Evolutionary conservation across 2,329 filamentous ascomycete species (phyloP).

Genomic region (Cordyceps farinosa): DNA sequence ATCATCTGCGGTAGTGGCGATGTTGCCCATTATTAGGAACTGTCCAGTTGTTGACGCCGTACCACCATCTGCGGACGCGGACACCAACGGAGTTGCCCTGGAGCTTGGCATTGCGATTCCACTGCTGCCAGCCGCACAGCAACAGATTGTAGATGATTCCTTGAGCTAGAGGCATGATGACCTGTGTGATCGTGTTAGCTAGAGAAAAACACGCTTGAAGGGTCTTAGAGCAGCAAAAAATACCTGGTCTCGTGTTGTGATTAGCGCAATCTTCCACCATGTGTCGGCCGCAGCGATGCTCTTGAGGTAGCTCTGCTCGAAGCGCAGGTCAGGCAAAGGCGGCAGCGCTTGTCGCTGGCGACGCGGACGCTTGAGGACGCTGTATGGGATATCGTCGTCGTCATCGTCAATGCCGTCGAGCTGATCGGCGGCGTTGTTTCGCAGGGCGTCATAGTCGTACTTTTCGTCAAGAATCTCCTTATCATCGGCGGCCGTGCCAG

Average conservation of each 20-base stretch:
- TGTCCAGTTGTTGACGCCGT: conserved; percentile 86
- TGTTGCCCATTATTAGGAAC: conserved; percentile 41
- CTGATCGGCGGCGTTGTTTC: background rate
- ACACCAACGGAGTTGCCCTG: conserved; percentile 75
- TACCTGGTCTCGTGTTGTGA: conserved; percentile 88
- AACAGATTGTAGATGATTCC: conserved; percentile 85
- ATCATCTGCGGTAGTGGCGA: conserved; percentile 13
- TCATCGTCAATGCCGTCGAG: conserved; percentile 38
- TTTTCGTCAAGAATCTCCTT: conserved; percentile 30
- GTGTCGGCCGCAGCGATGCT: conserved; percentile 78
- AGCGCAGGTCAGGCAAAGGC: conserved; percentile 81
- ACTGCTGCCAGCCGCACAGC: conserved; percentile 83
- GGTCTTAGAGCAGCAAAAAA: conserved; percentile 17
- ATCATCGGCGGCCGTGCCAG: conserved; percentile 67
- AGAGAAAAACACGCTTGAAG: background rate
- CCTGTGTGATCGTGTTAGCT: conserved; percentile 42
- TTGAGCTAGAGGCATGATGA: conserved; percentile 82
- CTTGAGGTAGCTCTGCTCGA: conserved; percentile 96
- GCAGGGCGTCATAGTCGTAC: conserved; percentile 4
- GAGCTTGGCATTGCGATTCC: conserved; percentile 76
- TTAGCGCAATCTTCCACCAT: conserved; percentile 75
- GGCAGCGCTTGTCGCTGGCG: conserved; percentile 48
- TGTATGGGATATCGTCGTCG: conserved; percentile 67
- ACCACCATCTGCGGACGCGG: conserved; percentile 87
- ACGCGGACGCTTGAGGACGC: conserved; percentile 54